Percentiles rank a stretch among this genome's conserved stretches.
These are phyloP conservation scores for Bonnemaisonia californica DNA, from an alignment of 31 red algal genomes.

Conservation along the genomic window DNA sequence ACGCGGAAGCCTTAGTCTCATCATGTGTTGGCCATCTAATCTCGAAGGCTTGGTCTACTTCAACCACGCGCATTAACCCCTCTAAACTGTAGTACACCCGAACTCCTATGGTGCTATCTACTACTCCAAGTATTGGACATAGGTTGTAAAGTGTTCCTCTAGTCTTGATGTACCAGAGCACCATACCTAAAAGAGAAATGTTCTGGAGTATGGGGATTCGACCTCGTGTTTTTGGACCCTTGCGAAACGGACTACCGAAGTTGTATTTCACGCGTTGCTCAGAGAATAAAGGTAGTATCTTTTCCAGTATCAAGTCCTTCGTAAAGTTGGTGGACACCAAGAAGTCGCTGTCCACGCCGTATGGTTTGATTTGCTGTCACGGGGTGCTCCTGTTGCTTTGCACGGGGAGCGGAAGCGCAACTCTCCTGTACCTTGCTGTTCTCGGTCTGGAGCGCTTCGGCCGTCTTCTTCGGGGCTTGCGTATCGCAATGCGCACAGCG, in stretches of 20 bases:
- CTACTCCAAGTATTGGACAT: slow-evolving; percentile 24
- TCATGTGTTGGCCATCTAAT: slow-evolving; percentile 4
- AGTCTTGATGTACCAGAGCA: slow-evolving; percentile 5
- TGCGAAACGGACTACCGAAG: slow-evolving; percentile 29
- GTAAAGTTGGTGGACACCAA: not conserved
- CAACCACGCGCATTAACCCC: not conserved
- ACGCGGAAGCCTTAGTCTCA: not conserved
- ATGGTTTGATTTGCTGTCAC: not conserved
- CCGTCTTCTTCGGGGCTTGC: too few relatives aligned
- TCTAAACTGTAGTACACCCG: not conserved
- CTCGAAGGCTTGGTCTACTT: not conserved
- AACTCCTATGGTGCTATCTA: not conserved
- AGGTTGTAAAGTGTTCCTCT: not conserved
- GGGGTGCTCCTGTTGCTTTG: not conserved
- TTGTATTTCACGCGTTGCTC: not conserved
- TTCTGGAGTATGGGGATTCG: not conserved
- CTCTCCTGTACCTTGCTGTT: too few relatives aligned
- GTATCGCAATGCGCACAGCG: too few relatives aligned
- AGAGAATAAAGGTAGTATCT: slow-evolving; percentile 6
- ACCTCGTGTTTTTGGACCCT: not conserved
- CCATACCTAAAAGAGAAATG: not conserved
- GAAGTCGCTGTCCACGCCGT: slow-evolving; percentile 6
- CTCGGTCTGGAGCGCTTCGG: too few relatives aligned
- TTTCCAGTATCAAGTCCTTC: not conserved
- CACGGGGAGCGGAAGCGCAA: too few relatives aligned